Conservation (phyloP, 352 stramenopile genomes). For the Thraustotheca clavata region DNA sequence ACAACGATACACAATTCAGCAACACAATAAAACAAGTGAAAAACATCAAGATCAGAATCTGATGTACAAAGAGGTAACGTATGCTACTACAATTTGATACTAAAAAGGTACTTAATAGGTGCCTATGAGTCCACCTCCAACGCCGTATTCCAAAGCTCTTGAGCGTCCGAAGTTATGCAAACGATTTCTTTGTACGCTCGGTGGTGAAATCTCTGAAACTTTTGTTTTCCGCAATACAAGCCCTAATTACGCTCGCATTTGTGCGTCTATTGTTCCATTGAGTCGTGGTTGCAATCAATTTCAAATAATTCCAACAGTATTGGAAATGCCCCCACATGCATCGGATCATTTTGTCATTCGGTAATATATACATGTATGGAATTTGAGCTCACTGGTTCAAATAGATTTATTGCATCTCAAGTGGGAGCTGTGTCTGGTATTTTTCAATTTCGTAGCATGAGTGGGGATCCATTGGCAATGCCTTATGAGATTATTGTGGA, state of each 20-base stretch:
- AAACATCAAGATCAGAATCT: background rate
- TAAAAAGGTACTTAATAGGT: background rate
- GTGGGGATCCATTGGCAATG: slow-evolving; percentile 44
- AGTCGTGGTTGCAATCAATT: slow-evolving; percentile 81
- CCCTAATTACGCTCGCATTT: slow-evolving; percentile 30
- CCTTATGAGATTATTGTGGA: slow-evolving; percentile 82
- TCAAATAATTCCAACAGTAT: slow-evolving; percentile 56
- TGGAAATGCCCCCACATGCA: slow-evolving; percentile 51
- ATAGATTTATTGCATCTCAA: slow-evolving; percentile 46
- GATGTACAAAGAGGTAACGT: background rate
- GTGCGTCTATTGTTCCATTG: slow-evolving; percentile 66
- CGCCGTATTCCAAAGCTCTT: background rate
- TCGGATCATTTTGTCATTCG: slow-evolving; percentile 54
- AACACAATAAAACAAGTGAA: background rate
- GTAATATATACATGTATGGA: background rate
- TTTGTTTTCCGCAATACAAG: slow-evolving; percentile 22
- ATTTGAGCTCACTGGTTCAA: background rate
- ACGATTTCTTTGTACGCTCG: slow-evolving; percentile 19
- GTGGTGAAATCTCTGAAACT: slow-evolving; percentile 19
- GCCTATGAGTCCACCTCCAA: background rate
- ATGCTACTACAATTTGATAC: background rate
- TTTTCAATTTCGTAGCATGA: slow-evolving; percentile 80
- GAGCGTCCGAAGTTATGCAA: slow-evolving; percentile 19
- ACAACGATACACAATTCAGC: background rate
- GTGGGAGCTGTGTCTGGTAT: slow-evolving; percentile 62